These are phyloP conservation scores for Miscanthus sacchariflorus DNA, from an alignment of 202 grass and related monocot genomes.

Conservation along the genomic window DNA sequence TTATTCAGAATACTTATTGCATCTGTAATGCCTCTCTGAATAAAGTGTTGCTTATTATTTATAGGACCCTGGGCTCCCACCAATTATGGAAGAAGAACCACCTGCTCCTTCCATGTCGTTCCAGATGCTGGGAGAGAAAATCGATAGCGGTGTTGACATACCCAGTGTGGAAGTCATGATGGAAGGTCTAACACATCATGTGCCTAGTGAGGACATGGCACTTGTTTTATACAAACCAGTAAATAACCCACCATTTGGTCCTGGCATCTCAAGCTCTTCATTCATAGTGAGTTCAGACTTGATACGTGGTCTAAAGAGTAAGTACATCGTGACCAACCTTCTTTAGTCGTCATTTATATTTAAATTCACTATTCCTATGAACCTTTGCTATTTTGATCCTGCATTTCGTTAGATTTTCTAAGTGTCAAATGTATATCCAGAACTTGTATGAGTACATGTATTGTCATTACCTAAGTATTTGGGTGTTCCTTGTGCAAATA, in stretches of 20 bases:
- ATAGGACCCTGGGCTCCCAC: conserved; percentile 81
- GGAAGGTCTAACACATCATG: conserved; percentile 45
- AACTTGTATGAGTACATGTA: background rate
- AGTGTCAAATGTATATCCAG: conserved; percentile 36
- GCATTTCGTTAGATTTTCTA: background rate
- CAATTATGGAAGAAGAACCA: conserved; percentile 68
- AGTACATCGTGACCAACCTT: conserved; percentile 49
- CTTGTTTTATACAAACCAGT: conserved; percentile 87
- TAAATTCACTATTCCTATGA: conserved; percentile 9
- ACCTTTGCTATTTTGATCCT: conserved; percentile 21
- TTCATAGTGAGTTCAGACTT: conserved; percentile 74
- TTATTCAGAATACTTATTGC: conserved; percentile 23
- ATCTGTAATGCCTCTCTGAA: conserved; percentile 39
- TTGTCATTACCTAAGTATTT: background rate
- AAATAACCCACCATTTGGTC: conserved; percentile 43
- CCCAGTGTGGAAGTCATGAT: conserved; percentile 47
- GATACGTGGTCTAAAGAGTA: conserved; percentile 84
- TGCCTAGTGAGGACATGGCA: conserved; percentile 61
- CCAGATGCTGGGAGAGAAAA: conserved; percentile 44
- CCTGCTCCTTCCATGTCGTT: conserved; percentile 30
- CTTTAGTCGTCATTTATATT: background rate
- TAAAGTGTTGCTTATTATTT: conserved; percentile 39
- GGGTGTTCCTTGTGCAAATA: background rate
- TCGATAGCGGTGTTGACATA: conserved; percentile 36
- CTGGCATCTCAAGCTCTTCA: conserved; percentile 59